Evolutionary conservation across 352 stramenopile species (phyloP).

Genomic region (Globisporangium spiculum): DNA sequence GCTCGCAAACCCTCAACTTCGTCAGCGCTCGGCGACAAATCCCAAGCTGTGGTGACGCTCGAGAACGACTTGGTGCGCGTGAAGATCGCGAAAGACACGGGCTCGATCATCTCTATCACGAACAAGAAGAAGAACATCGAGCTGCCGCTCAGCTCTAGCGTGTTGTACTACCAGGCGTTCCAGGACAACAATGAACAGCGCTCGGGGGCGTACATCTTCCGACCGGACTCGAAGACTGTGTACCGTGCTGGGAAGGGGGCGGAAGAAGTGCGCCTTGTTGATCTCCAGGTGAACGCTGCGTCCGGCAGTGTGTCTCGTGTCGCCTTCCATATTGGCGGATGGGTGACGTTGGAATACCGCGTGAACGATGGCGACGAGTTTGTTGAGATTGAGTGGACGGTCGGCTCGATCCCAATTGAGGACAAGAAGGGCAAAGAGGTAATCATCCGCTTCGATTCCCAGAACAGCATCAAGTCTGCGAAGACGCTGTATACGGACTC

Average conservation of each 20-base stretch:
- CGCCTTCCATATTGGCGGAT: conserved; percentile 79
- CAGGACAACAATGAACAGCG: conserved; percentile 57
- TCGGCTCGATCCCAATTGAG: conserved; percentile 67
- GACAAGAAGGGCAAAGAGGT: conserved; percentile 94
- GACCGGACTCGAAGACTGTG: conserved; percentile 78
- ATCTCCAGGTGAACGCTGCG: conserved; percentile 33
- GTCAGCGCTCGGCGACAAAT: background rate
- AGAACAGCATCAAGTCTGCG: conserved; percentile 49
- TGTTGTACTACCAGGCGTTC: conserved; percentile 70
- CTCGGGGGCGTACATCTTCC: conserved; percentile 97
- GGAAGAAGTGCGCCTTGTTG: conserved; percentile 38
- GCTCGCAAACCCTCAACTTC: background rate
- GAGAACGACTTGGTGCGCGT: conserved; percentile 62
- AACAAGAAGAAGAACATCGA: conserved; percentile 77
- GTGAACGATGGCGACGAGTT: conserved; percentile 84
- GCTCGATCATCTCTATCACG: conserved; percentile 51
- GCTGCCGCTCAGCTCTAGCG: conserved; percentile 40
- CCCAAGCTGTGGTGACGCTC: conserved; percentile 34
- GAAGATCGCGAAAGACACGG: conserved; percentile 49
- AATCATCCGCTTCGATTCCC: conserved; percentile 88
- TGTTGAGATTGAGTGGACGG: conserved; percentile 95
- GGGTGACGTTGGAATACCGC: conserved; percentile 90
- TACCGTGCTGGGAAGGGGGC: conserved; percentile 32
- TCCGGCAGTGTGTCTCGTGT: conserved; percentile 36
- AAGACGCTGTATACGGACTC: conserved; percentile 91